A percentile compares a stretch with the other conserved stretches of the same genome.
Evolutionary conservation across 2,329 filamentous ascomycete species (phyloP).

Genomic region (Lojkania enalia): DNA sequence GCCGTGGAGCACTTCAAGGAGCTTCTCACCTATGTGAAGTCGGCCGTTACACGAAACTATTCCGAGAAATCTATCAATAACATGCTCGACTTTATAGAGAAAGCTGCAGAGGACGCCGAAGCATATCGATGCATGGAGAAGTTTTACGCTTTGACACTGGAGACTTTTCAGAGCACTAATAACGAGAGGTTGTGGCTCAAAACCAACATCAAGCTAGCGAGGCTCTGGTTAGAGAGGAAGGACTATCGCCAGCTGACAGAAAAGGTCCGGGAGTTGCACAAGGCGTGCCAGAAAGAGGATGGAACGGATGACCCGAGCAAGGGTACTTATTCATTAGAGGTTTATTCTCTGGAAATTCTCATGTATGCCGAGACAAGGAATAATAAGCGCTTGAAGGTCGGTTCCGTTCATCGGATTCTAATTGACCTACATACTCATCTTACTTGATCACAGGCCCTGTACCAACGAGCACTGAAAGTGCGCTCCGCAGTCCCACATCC

Average conservation of each 20-base stretch:
- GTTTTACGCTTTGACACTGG: conserved; percentile 90
- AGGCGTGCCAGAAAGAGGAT: conserved; percentile 83
- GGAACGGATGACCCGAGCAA: conserved; percentile 91
- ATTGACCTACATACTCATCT: conserved; percentile 27
- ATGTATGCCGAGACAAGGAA: conserved; percentile 98
- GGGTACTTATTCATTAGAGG: conserved; percentile 92
- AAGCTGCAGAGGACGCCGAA: conserved; percentile 72
- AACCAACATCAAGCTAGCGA: conserved; percentile 95
- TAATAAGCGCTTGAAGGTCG: conserved; percentile 89
- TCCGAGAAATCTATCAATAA: conserved; percentile 99
- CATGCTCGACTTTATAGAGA: conserved; percentile 97
- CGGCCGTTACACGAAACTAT: conserved; percentile 94
- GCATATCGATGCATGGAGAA: conserved; percentile 85
- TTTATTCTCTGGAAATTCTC: conserved; percentile 96
- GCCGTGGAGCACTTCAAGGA: conserved; percentile 91
- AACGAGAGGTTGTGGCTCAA: conserved; percentile 97
- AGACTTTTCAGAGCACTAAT: conserved; percentile 95
- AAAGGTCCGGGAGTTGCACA: conserved; percentile 87
- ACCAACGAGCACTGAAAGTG: conserved; percentile 87
- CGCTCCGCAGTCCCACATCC: conserved; percentile 97
- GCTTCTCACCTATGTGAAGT: conserved; percentile 96
- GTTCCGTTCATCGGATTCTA: conserved; percentile 22
- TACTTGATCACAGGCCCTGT: conserved; percentile 62
- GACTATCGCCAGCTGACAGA: conserved; percentile 79
- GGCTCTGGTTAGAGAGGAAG: conserved; percentile 87